Conservation (phyloP, 305 asterid genomes). For the Fraxinus greggii region DNA sequence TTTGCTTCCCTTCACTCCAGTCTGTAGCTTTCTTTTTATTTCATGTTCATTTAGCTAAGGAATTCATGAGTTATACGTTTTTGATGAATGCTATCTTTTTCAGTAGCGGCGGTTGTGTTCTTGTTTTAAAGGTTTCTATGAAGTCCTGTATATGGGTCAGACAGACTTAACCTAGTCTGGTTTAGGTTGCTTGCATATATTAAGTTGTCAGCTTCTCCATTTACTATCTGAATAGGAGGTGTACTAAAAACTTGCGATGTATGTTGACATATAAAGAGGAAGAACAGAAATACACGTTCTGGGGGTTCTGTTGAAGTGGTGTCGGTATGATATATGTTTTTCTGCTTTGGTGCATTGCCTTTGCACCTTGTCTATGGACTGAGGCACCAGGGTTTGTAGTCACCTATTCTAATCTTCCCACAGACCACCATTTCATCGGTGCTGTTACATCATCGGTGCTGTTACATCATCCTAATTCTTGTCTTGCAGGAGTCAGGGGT, state of each 20-base stretch:
- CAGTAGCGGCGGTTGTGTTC: not conserved
- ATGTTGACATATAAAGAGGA: not conserved
- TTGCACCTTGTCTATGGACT: not conserved
- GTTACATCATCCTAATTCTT: not conserved
- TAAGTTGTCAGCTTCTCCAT: constrained; percentile 1
- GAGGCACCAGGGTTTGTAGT: not conserved
- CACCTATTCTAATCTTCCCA: not conserved
- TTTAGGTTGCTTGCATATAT: not conserved
- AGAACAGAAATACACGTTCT: not conserved
- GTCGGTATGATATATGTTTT: not conserved
- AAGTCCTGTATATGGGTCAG: not conserved
- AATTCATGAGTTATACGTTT: not conserved
- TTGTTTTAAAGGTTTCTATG: not conserved
- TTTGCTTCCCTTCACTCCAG: not conserved
- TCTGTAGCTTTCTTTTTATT: constrained; percentile 5
- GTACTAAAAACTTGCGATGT: not conserved
- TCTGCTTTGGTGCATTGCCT: not conserved
- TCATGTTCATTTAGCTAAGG: not conserved
- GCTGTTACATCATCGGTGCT: not conserved
- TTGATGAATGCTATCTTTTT: not conserved
- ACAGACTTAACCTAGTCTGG: not conserved
- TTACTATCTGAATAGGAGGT: not conserved
- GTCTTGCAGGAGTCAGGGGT: not conserved
- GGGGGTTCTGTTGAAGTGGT: not conserved
- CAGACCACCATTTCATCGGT: not conserved